Percentiles rank a stretch among this genome's conserved stretches.
phyloP scores from a whole-genome alignment of 345 rosid genomes.

The Lenwebbia sp. region DNA sequence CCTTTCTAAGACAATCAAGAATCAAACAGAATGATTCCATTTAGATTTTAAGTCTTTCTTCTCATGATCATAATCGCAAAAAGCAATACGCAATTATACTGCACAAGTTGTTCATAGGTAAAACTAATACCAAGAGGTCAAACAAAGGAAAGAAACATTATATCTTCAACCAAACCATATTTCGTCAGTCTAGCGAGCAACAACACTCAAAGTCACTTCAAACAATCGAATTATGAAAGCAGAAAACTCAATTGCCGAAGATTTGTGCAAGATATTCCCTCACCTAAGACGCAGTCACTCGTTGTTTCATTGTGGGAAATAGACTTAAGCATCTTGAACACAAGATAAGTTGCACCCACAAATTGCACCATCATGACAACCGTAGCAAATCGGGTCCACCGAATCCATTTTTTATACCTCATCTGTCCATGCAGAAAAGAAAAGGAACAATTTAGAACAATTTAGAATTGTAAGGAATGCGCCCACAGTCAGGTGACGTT shows the following conservation, averaged over 20 bases:
- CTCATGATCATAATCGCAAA: background rate
- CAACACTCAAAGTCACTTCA: background rate
- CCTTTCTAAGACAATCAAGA: background rate
- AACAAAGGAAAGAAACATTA: background rate
- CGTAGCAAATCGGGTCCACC: slow-evolving; percentile 67
- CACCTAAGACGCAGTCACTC: slow-evolving; percentile 52
- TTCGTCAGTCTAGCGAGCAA: background rate
- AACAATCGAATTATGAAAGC: background rate
- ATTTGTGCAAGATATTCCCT: background rate
- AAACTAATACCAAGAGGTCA: background rate
- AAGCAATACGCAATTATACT: background rate
- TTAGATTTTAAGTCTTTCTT: background rate
- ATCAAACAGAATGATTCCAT: background rate
- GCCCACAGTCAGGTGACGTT: background rate
- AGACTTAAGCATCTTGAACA: slow-evolving; percentile 32
- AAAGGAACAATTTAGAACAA: background rate
- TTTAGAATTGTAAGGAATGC: background rate
- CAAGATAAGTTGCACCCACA: slow-evolving; percentile 50
- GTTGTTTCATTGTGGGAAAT: slow-evolving; percentile 33
- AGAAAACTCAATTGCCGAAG: background rate
- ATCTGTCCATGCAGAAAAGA: slow-evolving; percentile 23
- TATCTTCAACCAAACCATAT: background rate
- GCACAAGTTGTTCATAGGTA: background rate
- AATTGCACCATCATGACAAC: slow-evolving; percentile 55
- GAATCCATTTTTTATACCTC: slow-evolving; percentile 71